Base-by-base conservation (phyloP, 176 grass and related monocot genomes). In the Lolium multiflorum region DNA sequence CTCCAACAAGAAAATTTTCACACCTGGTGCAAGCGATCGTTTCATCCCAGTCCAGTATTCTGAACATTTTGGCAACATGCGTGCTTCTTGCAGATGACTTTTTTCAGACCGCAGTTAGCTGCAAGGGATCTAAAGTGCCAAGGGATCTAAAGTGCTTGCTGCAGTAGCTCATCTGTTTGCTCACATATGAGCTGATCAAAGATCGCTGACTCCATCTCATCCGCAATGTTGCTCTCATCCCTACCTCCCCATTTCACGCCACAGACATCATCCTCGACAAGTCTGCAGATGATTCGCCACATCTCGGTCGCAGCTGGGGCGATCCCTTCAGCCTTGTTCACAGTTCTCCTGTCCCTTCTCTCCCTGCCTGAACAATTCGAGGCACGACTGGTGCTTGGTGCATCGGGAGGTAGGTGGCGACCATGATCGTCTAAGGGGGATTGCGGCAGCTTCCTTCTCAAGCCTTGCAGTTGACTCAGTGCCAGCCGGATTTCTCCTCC, bases 111-210 rank as follows among this genome's bases (percentile, higher is more conserved):
- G 11, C 12, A 56, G 3, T 51, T 48, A 51, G 76, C 48, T n/a
- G 20, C 25, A 79, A 35, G 31, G 31, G 3, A 35, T 35, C 31
- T 35, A 3, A 35, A 35, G 31, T 35, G 31, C 31, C 31, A n/a
- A n/a, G n/a, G n/a, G n/a, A n/a, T n/a, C n/a, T n/a, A n/a, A n/a
- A n/a, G n/a, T n/a, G n/a, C n/a, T 48, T 35, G 76, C 48, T n/a
- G 20, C 25, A 79, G 18, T 1, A 95, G 61, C 56, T 89, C 87
- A 49, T 31, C 76, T 7, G 79, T 11, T 64, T 74, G 28, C 37
- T 95, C 91, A 20, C 10, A n/a, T 7, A 93, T 49, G 47, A 95
- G 77, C 22, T 80, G 67, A 61, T 91, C 87, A 56, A 93, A 71
- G 25, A 91, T 56, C 7, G 21, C 84, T 5, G 43, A 22, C 6